These are phyloP conservation scores for Cicer cuneatum DNA, from an alignment of 306 rosid genomes.

Conservation along the genomic window DNA sequence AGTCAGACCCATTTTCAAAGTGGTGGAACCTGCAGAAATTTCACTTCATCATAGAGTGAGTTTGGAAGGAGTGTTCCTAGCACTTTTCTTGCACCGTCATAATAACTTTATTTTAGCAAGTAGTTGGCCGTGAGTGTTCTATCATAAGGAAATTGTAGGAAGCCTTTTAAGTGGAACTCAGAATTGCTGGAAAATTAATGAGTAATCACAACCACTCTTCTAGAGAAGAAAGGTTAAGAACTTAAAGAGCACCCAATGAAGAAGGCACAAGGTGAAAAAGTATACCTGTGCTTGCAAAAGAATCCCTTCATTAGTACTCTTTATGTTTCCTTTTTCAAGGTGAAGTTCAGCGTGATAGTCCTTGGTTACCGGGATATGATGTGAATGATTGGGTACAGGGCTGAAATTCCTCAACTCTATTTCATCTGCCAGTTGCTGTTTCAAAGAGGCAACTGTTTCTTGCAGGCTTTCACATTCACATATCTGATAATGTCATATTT, in stretches of 20 bases:
- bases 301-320: constrained; percentile 50
- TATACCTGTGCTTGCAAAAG: constrained; percentile 72
- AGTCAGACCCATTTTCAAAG: not conserved
- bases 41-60: not conserved
- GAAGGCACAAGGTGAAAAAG: constrained; percentile 1
- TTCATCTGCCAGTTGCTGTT: constrained; percentile 82
- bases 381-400: constrained; percentile 51
- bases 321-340: constrained; percentile 49
- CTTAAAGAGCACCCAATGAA: constrained; percentile 25
- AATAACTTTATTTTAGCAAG: constrained; percentile 18
- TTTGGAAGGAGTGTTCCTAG: not conserved
- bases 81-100: not conserved
- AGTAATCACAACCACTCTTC: constrained; percentile 4
- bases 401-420: constrained; percentile 57
- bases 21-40: not conserved
- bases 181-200: not conserved
- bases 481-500: constrained; percentile 61
- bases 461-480: constrained; percentile 77
- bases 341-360: constrained; percentile 47
- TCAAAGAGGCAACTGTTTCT: constrained; percentile 71
- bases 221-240: constrained; percentile 33
- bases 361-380: constrained; percentile 46
- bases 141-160: constrained; percentile 1
- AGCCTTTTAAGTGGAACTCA: not conserved
- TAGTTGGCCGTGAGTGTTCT: constrained; percentile 13